These are phyloP conservation scores for Lipomyces kockii DNA, from an alignment of 805 yeast genomes.

Conservation along the genomic window DNA sequence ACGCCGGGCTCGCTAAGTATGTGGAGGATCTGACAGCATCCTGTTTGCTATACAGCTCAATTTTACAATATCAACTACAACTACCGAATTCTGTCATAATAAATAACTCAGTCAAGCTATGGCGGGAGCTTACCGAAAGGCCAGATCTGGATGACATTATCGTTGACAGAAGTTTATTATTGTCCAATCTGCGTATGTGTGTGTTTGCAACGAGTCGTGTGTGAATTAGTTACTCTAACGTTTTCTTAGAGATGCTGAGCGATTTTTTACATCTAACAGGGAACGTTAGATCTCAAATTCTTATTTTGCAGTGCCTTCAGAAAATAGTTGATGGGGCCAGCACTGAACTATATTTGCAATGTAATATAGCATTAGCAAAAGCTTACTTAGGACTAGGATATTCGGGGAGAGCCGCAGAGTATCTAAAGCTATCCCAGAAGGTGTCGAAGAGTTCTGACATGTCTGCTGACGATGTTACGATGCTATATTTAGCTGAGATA, in stretches of 20 bases:
- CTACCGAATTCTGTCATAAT: slow-evolving; percentile 1
- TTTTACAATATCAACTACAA: slow-evolving; percentile 16
- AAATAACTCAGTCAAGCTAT: slow-evolving; percentile 1
- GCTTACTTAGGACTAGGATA: slow-evolving; percentile 17
- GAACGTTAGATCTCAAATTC: slow-evolving; percentile 2
- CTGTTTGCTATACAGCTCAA: slow-evolving; percentile 9
- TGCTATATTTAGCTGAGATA: slow-evolving; percentile 12
- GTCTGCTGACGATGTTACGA: background rate
- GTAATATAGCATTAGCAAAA: slow-evolving; percentile 3
- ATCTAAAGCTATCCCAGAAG: slow-evolving; percentile 8
- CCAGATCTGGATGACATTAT: slow-evolving; percentile 6
- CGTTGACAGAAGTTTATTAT: slow-evolving; percentile 7
- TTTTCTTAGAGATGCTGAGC: slow-evolving; percentile 9
- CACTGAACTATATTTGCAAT: background rate
- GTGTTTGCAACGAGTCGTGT: background rate
- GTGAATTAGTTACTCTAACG: background rate
- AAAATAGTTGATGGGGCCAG: slow-evolving; percentile 9
- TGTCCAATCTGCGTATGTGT: slow-evolving; percentile 14
- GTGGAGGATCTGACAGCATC: slow-evolving; percentile 20
- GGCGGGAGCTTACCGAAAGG: slow-evolving; percentile 6
- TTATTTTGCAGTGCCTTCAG: slow-evolving; percentile 11
- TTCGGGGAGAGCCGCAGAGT: slow-evolving; percentile 15
- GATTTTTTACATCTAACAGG: slow-evolving; percentile 19
- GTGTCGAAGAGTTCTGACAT: background rate
- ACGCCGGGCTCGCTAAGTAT: slow-evolving; percentile 9